Evolutionary conservation across 257 asterid genomes (phyloP).

Genomic region (Solanum etuberosum): DNA sequence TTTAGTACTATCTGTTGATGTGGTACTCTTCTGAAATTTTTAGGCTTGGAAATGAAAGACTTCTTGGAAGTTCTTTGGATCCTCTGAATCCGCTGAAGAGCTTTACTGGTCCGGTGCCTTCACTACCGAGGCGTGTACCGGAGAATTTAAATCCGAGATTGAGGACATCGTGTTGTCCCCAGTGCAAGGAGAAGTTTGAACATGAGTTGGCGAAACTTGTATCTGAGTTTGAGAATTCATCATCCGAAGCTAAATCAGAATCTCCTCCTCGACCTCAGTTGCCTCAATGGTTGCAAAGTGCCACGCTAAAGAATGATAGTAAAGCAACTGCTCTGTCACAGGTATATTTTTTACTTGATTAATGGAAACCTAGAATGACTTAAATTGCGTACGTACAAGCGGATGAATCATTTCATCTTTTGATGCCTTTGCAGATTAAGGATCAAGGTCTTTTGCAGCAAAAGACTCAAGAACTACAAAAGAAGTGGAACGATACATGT

Average conservation of each 20-base stretch:
- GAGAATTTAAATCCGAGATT: conserved; percentile 39
- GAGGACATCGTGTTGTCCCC: conserved; percentile 39
- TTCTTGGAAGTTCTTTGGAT: conserved; percentile 33
- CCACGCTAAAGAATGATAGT: conserved; percentile 29
- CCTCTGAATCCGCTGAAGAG: conserved; percentile 33
- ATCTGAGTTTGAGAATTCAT: conserved; percentile 45
- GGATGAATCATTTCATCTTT: neutral
- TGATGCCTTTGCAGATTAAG: conserved; percentile 29
- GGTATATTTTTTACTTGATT: conserved; percentile 20
- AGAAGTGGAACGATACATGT: conserved; percentile 71
- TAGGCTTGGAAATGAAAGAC: conserved; percentile 56
- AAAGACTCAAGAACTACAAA: conserved; percentile 56
- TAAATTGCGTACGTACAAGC: neutral
- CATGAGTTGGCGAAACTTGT: conserved; percentile 46
- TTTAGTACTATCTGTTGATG: neutral
- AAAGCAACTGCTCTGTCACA: conserved; percentile 31
- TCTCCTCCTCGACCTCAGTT: conserved; percentile 28
- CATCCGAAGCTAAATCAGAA: conserved; percentile 35
- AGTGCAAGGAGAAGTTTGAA: conserved; percentile 43
- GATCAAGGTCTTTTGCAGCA: conserved; percentile 47
- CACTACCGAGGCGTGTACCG: conserved; percentile 11
- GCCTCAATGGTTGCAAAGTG: conserved; percentile 83
- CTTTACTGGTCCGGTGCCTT: conserved; percentile 19
- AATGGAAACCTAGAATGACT: neutral
- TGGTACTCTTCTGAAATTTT: neutral